Percentiles rank a stretch among this genome's conserved stretches.
These are phyloP conservation scores for Yamadazyma aaseri DNA, from an alignment of 1,139 yeast species.

Conservation along the genomic window DNA sequence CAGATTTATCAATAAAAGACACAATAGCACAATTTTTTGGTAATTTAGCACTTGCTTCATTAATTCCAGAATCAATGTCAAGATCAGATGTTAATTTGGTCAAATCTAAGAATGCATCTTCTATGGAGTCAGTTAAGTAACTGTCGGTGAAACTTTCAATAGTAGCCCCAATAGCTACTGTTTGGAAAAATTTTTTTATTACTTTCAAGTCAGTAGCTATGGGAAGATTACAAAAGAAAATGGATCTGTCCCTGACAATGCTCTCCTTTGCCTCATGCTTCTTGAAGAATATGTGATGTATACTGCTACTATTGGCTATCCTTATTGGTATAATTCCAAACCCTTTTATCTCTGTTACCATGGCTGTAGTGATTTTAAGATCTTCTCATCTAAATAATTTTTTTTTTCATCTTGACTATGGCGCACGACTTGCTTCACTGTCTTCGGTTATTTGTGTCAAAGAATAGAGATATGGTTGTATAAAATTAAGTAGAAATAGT, in stretches of 20 bases:
- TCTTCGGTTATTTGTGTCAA: neutral
- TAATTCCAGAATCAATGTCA: conserved; percentile 10
- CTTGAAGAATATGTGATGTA: conserved; percentile 58
- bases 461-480: too few species aligned
- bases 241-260: conserved; percentile 36
- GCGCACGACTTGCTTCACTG: neutral
- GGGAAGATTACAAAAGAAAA: conserved; percentile 81
- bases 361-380: neutral
- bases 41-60: conserved; percentile 39
- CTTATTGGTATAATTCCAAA: conserved; percentile 50
- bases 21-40: conserved; percentile 76
- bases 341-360: conserved; percentile 48
- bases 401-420: conserved; percentile 3
- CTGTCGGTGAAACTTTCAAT: conserved; percentile 49
- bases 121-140: conserved; percentile 37
- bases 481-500: too few species aligned
- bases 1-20: conserved; percentile 72
- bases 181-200: conserved; percentile 57
- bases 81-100: conserved; percentile 61
- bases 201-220: conserved; percentile 51
- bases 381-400: conserved; percentile 9
- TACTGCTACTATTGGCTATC: conserved; percentile 30
- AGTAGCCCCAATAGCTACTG: conserved; percentile 60
- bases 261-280: conserved; percentile 58
- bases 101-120: conserved; percentile 58